These are phyloP conservation scores for Cladosporium halotolerans DNA, from an alignment of 2,329 filamentous ascomycete genomes.

Conservation along the genomic window DNA sequence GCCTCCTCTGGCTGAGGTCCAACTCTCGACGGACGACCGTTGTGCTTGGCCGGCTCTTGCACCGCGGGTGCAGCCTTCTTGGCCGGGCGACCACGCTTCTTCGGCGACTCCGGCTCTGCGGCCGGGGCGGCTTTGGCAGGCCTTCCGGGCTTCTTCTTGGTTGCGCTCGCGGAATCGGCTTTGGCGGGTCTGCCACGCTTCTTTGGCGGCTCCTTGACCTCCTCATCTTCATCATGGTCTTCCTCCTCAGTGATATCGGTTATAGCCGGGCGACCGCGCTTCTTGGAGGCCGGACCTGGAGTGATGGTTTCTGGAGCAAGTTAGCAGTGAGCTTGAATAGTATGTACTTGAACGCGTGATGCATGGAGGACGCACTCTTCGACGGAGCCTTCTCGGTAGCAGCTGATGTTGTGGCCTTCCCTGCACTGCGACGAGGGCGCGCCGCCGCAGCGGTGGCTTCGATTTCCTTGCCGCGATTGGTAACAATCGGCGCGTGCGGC, in stretches of 20 bases:
- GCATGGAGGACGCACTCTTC: background rate
- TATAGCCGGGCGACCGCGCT: slow-evolving; percentile 15
- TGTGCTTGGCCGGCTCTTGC: slow-evolving; percentile 18
- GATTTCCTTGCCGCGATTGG: slow-evolving; percentile 21
- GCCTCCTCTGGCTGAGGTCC: slow-evolving; percentile 5
- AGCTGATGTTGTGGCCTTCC: background rate
- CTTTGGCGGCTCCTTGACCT: slow-evolving; percentile 17
- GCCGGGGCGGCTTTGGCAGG: slow-evolving; percentile 11
- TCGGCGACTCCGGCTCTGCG: slow-evolving; percentile 13
- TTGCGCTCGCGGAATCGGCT: background rate
- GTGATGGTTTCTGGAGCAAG: background rate
- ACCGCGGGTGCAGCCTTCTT: slow-evolving; percentile 10
- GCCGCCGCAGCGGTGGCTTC: slow-evolving; percentile 24
- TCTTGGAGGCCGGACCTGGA: slow-evolving; percentile 12
- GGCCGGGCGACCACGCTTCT: slow-evolving; percentile 15
- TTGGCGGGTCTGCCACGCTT: slow-evolving; percentile 27
- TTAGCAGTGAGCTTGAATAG: background rate
- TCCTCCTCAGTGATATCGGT: slow-evolving; percentile 1
- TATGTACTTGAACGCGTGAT: background rate
- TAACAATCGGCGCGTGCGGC: slow-evolving; percentile 17
- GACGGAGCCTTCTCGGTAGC: background rate
- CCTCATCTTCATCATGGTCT: slow-evolving; percentile 9
- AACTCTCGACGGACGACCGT: slow-evolving; percentile 20
- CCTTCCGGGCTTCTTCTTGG: slow-evolving; percentile 15
- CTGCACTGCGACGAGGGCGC: slow-evolving; percentile 17